Conservation (phyloP, 257 asterid species). For the Salvia miltiorrhiza region DNA sequence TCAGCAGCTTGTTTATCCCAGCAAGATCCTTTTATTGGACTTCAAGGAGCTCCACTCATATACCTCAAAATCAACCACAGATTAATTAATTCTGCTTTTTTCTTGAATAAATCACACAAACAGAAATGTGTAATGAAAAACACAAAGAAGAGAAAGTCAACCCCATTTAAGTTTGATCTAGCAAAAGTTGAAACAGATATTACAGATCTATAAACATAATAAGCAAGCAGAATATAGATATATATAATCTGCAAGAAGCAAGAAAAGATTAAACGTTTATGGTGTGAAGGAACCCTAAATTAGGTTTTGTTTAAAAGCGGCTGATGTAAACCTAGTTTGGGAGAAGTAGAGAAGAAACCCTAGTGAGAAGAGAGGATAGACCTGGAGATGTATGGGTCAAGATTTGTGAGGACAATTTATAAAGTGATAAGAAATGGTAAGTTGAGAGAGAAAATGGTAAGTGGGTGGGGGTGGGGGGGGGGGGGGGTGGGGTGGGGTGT, state of each 20-base stretch:
- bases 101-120: too few relatives aligned
- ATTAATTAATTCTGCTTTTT: too few relatives aligned
- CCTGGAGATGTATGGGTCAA: conserved; percentile 12
- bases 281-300: not conserved
- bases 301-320: not conserved
- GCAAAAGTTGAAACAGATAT: not conserved
- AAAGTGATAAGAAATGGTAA: conserved; percentile 33
- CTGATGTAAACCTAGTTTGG: not conserved
- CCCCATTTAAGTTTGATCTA: not conserved
- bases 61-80: not conserved
- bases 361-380: conserved; percentile 14
- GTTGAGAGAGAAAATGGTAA: conserved; percentile 15
- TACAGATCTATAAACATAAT: conserved; percentile 13
- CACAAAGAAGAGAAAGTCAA: not conserved
- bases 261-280: not conserved
- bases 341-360: conserved; percentile 14
- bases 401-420: conserved; percentile 30
- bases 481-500: conserved; percentile 8
- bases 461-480: not conserved
- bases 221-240: not conserved
- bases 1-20: conserved; percentile 71
- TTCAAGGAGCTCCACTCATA: conserved; percentile 87
- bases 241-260: not conserved
- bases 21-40: conserved; percentile 74
- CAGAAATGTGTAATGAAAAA: too few relatives aligned